These are phyloP conservation scores for Zygoascus bituminiphila DNA, from an alignment of 805 yeast genomes.

Conservation along the genomic window DNA sequence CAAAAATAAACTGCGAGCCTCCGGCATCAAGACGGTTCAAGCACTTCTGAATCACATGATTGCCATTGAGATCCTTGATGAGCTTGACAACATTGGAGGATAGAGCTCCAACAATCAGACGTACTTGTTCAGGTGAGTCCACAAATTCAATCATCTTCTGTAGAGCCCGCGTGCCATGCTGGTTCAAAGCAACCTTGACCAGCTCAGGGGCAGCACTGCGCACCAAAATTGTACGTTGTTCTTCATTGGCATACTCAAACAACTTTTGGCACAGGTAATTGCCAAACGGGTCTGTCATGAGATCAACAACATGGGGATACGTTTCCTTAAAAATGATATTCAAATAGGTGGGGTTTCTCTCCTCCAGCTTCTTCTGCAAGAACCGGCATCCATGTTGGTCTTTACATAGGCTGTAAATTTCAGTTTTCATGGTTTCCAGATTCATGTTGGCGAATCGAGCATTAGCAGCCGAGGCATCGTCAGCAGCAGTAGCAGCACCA, in stretches of 20 bases:
- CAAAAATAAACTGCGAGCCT: conserved; percentile 84
- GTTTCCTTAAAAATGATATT: conserved; percentile 71
- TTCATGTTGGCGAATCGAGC: conserved; percentile 32
- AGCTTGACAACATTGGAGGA: conserved; percentile 66
- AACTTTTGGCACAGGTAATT: conserved; percentile 88
- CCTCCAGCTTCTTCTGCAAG: conserved; percentile 77
- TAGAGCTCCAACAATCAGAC: conserved; percentile 51
- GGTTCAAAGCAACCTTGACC: conserved; percentile 76
- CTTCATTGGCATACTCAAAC: conserved; percentile 62
- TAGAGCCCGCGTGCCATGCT: conserved; percentile 93
- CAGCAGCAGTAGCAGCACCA: background rate
- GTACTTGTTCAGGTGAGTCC: conserved; percentile 60
- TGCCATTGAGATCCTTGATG: conserved; percentile 88
- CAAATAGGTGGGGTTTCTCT: conserved; percentile 26
- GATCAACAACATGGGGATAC: conserved; percentile 64
- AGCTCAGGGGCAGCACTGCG: conserved; percentile 64
- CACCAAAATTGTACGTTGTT: conserved; percentile 63
- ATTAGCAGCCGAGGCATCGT: conserved; percentile 4
- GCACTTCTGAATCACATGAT: conserved; percentile 93
- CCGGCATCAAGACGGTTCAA: conserved; percentile 58
- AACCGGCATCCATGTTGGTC: conserved; percentile 97
- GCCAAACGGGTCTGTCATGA: conserved; percentile 91
- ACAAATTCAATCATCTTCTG: conserved; percentile 87
- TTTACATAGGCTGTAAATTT: conserved; percentile 74
- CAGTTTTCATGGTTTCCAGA: conserved; percentile 41